Base-by-base conservation (phyloP, 352 stramenopile genomes). In the Pythium guiyangense region DNA sequence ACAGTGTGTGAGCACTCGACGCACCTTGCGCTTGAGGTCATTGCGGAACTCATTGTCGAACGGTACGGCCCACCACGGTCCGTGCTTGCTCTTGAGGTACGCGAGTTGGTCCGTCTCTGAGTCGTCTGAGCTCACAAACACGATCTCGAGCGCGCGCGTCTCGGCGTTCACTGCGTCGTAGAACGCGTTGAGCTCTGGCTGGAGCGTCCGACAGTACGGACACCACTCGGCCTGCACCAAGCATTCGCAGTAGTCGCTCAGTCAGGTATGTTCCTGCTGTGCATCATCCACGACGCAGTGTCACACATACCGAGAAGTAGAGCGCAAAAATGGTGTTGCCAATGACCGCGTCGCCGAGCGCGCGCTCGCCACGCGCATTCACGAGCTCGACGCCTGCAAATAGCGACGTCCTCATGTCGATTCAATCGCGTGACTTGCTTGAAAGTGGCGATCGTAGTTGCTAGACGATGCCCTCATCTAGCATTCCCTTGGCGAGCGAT, bases 71-170 rank as follows among this genome's bases (percentile, higher is more conserved):
- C 82, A 92, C 83, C 83, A 93, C 9, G 67, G 56, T 0, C 83
- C 79, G 44, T 92, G 83, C 63, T 91, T 93, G 57, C 88, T 63
- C 35, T 67, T 64, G 18, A 93, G 79, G 55, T 95, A 75, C 22
- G 67, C 73, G 2, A 66, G 22, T 20, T 95, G 83, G 56, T 88
- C 81, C 27, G 62, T 61, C 0, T 66, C 70, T 12, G 74, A 83
- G 40, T 56, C 56, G 60, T 95, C 84, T 45, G 85, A 95, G 48
- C 85, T 63, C 2, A 95, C 73, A 58, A 95, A 90, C 10, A 95
- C 77, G 39, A 95, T 60, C 58, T 93, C 85, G 34, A 95, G 39
- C 37, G 66, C 46, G 14, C 74, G 54, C 15, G 29, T 65, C 2
- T 77, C 45, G 20, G 57, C 72, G 50, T 84, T 74, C 45, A 73